Evolutionary conservation across 768 basidiomycete genomes (phyloP), one percentile per base, ranked within the genome.

Genomic region (Erythrobasidium yunnanense): DNA sequence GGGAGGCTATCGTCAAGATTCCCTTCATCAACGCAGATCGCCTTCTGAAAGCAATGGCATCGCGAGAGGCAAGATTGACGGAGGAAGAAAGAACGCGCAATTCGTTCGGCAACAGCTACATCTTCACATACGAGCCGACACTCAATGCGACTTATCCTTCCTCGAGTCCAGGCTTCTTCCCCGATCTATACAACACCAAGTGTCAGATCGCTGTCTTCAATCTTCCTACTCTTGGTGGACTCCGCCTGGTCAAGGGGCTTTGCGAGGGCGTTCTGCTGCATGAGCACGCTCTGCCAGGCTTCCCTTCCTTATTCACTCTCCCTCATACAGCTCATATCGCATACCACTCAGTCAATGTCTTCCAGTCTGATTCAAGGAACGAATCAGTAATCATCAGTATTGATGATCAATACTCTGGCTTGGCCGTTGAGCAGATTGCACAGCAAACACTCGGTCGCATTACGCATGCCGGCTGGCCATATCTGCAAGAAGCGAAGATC

Each of bases 1-100:
- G 95, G 95, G 95, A 99, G 76, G 93, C 95, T 0, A 83, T 97
- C 55, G 90, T 99, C 58, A 97, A 97, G 78, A 96, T 99, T 70
- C 95, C 95, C 0, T 99, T 99, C 76, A 96, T 99, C 67, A 85
- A 95, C 50, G 84, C 92, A 75, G 71, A 77, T 11, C 80, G 89
- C 55, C 75, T 99, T 22, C 77, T 95, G 32, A 79, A 79, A 32
- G 88, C 92, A 2, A 96, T 99, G 93, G 77, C 79, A 15, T 30
- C 68, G 1, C 69, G 71, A 20, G 68, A 66, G 18, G 47, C 60
- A 0, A 54, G 62, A 2, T 78, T 97, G 1, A 87, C 85, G 0
- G 73, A 78, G 0, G 90, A 87, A 69, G 93, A 99, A 75, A 81
- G 79, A 56, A 71, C 77, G 20, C 81, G 95, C 45, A 97, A 97